Conservation (phyloP, 2,329 filamentous ascomycete genomes). For the Penicillium sp. region DNA sequence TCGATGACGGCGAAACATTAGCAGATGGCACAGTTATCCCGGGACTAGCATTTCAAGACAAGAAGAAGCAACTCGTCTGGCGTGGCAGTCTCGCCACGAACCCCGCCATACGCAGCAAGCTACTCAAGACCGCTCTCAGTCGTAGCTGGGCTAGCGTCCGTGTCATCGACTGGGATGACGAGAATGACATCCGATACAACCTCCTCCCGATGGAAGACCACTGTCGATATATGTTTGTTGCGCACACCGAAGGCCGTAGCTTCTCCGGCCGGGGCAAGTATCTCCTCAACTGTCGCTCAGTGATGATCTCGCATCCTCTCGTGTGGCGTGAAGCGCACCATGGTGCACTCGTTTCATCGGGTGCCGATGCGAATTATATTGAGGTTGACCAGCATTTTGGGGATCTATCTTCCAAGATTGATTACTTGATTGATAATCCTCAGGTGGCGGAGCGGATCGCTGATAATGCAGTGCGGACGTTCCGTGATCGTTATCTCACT, state of each 20-base stretch:
- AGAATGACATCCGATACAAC: constrained; percentile 40
- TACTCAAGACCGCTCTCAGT: constrained; percentile 40
- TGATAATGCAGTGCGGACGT: constrained; percentile 48
- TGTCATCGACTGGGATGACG: constrained; percentile 43
- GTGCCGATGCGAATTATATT: constrained; percentile 53
- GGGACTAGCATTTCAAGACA: constrained; percentile 33
- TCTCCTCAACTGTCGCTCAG: constrained; percentile 53
- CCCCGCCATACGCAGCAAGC: constrained; percentile 38
- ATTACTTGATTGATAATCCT: constrained; percentile 46
- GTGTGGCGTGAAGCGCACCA: constrained; percentile 53
- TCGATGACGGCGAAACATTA: constrained; percentile 34
- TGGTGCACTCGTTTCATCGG: constrained; percentile 45
- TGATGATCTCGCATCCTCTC: constrained; percentile 52
- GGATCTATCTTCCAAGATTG: constrained; percentile 51
- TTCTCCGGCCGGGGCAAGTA: constrained; percentile 58
- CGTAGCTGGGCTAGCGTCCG: constrained; percentile 51
- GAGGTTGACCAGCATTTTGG: constrained; percentile 56
- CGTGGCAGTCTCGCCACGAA: constrained; percentile 46
- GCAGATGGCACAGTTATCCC: constrained; percentile 18
- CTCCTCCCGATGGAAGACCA: constrained; percentile 54
- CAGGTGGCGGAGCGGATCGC: constrained; percentile 52
- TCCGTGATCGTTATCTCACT: constrained; percentile 56
- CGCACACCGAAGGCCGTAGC: constrained; percentile 55
- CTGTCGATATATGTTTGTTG: constrained; percentile 56
- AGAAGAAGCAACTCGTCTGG: constrained; percentile 52